Base-by-base conservation (phyloP, 2,329 filamentous ascomycete species). In the Colletotrichum euphorbiae region DNA sequence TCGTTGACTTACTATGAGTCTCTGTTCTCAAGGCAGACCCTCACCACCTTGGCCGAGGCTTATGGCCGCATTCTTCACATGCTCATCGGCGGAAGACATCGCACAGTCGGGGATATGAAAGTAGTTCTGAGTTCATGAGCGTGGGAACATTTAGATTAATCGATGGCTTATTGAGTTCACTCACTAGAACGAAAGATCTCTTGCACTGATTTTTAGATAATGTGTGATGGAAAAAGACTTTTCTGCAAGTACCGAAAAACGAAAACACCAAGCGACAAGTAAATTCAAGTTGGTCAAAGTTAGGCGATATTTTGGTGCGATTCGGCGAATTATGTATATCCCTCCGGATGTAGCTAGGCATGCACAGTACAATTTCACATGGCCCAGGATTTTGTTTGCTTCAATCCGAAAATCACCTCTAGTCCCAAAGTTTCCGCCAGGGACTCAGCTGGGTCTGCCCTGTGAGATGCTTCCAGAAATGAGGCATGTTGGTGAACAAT, bases 1-100 rank as follows among this genome's bases (percentile, higher is more conserved):
- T 52, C 59, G 2, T 38, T 67, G 1, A 52, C 64, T 5, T 67
- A 58, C 1, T 67, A 64, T n/a, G 52, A 67, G 40, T 57, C 60
- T n/a, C 8, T 58, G 0, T 58, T 63, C 7, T 67, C 59, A 4
- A 28, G 38, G 2, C 17, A n/a, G 4, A 46, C 45, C 1, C 7
- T 67, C 15, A 12, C 31, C 15, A 63, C 19, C 0, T 24, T 67
- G 3, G 17, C 42, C 1, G 36, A 58, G 9, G 45, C 45, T 0
- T 67, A 63, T 9, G 17, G 43, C 17, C 33, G 43, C 9, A 51
- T 58, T 8, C 19, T 67, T 8, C 12, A 17, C n/a, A 15, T 67
- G 36, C 3, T 67, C 19, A n/a, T 52, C 0, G 21, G 12, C 11
- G 51, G 45, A 8, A 19, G n/a, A 9, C 31, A 24, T 15, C 28